Percentiles rank a stretch among this genome's conserved stretches.
These are phyloP conservation scores for Ehretia macrophylla DNA, from an alignment of 257 asterid genomes.

Conservation along the genomic window DNA sequence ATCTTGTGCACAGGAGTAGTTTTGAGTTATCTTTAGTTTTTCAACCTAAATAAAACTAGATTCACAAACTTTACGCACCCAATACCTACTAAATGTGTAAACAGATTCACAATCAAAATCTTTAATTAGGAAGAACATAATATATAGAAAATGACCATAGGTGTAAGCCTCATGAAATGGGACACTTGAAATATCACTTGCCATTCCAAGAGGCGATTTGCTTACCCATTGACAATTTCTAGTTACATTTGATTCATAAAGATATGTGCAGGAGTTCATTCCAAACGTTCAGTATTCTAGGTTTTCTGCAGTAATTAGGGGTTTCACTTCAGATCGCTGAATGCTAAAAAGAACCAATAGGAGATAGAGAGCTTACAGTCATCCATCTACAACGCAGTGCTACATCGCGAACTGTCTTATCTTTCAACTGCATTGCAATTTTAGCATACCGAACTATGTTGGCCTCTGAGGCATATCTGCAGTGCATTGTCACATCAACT, in stretches of 20 bases:
- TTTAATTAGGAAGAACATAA: no score
- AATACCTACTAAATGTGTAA: no score
- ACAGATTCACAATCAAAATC: no score
- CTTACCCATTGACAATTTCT: no score
- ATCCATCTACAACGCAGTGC: conserved; percentile 71
- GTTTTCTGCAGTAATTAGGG: background rate
- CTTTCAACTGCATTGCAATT: conserved; percentile 55
- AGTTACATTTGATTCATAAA: background rate
- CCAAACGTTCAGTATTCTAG: background rate
- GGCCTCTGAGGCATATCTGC: conserved; percentile 56
- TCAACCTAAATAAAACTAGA: no score
- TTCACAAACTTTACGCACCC: no score
- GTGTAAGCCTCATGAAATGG: no score
- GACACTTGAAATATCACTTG: no score
- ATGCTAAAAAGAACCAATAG: background rate
- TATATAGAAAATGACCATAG: no score
- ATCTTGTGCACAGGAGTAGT: no score
- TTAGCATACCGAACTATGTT: conserved; percentile 59
- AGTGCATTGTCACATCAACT: conserved; percentile 6
- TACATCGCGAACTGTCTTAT: conserved; percentile 64
- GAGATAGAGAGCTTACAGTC: conserved; percentile 42
- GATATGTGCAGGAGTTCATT: background rate
- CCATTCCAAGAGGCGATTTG: no score
- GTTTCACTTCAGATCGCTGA: background rate
- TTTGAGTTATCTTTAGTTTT: no score